Conservation (phyloP, 768 basidiomycete genomes). For the button mushroom (Agaricus bisporus) region DNA sequence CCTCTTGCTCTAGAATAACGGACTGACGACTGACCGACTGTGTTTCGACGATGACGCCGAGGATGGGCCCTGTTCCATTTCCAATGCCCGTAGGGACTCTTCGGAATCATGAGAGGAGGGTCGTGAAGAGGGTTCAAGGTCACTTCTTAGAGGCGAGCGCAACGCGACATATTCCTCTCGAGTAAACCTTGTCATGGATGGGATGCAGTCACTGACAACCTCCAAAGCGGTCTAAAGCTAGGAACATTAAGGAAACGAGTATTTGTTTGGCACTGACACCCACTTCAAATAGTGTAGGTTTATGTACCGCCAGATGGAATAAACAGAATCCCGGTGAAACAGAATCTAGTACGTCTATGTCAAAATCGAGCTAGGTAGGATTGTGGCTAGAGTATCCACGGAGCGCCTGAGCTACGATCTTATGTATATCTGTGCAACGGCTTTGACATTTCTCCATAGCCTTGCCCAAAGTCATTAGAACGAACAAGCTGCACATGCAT, state of each 20-base stretch:
- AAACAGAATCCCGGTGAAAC: no score
- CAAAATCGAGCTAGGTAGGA: no score
- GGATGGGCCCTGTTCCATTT: slow-evolving; percentile 62
- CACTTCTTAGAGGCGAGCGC: slow-evolving; percentile 35
- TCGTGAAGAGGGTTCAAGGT: slow-evolving; percentile 33
- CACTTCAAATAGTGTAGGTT: background rate
- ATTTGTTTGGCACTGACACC: background rate
- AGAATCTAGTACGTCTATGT: no score
- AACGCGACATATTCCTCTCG: slow-evolving; percentile 40
- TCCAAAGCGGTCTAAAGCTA: background rate
- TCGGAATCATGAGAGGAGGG: slow-evolving; percentile 52
- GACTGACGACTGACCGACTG: slow-evolving; percentile 25
- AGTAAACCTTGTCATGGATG: slow-evolving; percentile 32
- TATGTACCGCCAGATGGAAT: no score
- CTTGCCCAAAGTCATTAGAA: slow-evolving; percentile 28
- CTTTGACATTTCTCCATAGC: slow-evolving; percentile 66
- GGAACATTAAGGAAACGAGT: background rate
- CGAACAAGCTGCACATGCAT: background rate
- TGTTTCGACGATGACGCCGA: slow-evolving; percentile 21
- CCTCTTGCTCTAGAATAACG: background rate
- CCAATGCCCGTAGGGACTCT: slow-evolving; percentile 73
- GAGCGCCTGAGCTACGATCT: slow-evolving; percentile 67
- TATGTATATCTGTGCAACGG: slow-evolving; percentile 69
- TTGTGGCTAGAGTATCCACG: slow-evolving; percentile 25
- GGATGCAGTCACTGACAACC: background rate